A percentile compares a stretch with the other conserved stretches of the same genome.
Evolutionary conservation across 345 rosid genomes (phyloP).

Genomic region (Populus nigra): DNA sequence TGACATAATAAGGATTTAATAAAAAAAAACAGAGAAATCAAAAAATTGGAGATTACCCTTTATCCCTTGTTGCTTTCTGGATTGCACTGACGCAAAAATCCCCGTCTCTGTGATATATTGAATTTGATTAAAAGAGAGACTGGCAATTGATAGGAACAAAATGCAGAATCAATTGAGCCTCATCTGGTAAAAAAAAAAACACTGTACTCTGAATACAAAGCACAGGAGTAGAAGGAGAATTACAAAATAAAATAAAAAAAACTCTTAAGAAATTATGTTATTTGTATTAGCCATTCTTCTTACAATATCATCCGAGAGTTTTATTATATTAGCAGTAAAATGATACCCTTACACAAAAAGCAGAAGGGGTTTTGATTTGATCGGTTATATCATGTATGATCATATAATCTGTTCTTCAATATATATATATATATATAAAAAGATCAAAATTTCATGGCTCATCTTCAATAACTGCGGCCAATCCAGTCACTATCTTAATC

Average conservation of each 20-base stretch:
- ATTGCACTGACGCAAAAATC: not conserved
- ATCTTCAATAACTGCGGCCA: slow-evolving; percentile 52
- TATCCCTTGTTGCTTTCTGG: not conserved
- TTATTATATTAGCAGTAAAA: slow-evolving; percentile 34
- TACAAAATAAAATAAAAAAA: not conserved
- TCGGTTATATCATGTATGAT: slow-evolving; percentile 10
- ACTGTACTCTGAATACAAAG: not conserved
- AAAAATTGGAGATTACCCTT: not conserved
- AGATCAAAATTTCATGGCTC: slow-evolving; percentile 21
- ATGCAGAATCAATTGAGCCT: no score
- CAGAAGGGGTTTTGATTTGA: slow-evolving; percentile 38
- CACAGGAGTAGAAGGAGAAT: not conserved
- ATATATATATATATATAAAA: not conserved
- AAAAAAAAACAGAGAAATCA: not conserved
- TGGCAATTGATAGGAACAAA: not conserved
- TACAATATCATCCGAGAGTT: slow-evolving; percentile 5
- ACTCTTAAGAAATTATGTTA: not conserved
- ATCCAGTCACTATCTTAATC: slow-evolving; percentile 48
- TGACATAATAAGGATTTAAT: not conserved
- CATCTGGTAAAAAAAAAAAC: not conserved
- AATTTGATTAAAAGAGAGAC: not conserved
- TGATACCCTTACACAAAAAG: slow-evolving; percentile 50
- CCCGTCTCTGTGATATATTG: not conserved
- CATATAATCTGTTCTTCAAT: slow-evolving; percentile 5
- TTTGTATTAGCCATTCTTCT: not conserved